Conservation (phyloP, 1,284 basidiomycete species). For the Austropuccinia psidii region DNA sequence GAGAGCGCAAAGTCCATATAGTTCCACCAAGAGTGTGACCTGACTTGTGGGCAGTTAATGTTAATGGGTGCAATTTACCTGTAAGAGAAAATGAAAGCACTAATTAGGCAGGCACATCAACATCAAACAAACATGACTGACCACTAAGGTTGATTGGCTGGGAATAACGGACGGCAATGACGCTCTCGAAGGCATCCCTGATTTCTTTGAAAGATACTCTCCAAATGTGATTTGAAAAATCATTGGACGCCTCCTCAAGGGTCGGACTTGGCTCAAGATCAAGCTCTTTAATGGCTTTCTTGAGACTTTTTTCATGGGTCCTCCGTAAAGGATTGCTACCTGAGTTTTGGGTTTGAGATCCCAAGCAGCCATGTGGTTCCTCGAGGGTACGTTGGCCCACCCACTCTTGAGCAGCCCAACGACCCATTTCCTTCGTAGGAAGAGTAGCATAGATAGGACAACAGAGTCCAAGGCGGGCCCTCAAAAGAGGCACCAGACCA, state of each 20-base stretch:
- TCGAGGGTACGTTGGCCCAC: constrained; percentile 54
- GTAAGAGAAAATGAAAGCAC: constrained; percentile 37
- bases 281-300: no score
- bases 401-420: constrained; percentile 58
- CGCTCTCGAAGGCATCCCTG: constrained; percentile 85
- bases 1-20: constrained; percentile 96
- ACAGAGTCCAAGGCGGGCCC: constrained; percentile 74
- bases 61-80: constrained; percentile 84
- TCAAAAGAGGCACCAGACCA: constrained; percentile 68
- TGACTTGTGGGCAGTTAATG: constrained; percentile 90
- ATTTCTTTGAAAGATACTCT: constrained; percentile 73
- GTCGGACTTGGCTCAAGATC: no score
- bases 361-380: constrained; percentile 49
- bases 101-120: constrained; percentile 34
- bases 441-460: constrained; percentile 91
- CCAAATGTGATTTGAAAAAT: constrained; percentile 50
- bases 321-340: no score
- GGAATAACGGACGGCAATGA: constrained; percentile 81
- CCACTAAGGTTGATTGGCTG: constrained; percentile 94
- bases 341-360: no score
- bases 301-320: constrained; percentile 39
- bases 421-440: constrained; percentile 91
- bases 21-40: constrained; percentile 95
- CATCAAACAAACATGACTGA: constrained; percentile 46
- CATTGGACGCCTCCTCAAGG: constrained; percentile 38